phyloP scores from a whole-genome alignment of 306 rosid genomes.

The Castanea crenata region DNA sequence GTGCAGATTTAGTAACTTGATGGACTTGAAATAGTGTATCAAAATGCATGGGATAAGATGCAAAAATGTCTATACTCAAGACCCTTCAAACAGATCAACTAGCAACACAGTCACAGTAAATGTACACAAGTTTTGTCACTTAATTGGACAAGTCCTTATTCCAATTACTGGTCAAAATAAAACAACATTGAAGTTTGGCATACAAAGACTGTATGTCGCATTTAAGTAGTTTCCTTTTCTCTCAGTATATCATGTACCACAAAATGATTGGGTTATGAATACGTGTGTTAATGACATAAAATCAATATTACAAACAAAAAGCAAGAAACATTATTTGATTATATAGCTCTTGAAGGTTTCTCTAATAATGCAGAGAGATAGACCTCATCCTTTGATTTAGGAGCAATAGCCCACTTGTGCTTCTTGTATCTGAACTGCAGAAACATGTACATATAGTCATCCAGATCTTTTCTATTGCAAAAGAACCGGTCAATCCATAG shows the following conservation, averaged over 20 bases:
- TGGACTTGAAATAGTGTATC: too few relatives aligned
- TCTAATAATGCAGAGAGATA: conserved; percentile 85
- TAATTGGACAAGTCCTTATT: not conserved
- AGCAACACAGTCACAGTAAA: not conserved
- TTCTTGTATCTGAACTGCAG: conserved; percentile 91
- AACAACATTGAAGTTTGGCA: not conserved
- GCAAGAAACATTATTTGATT: conserved; percentile 16
- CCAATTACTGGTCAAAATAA: not conserved
- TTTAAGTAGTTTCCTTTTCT: not conserved
- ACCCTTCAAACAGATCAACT: not conserved
- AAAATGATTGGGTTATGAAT: not conserved
- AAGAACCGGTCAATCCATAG: conserved; percentile 84
- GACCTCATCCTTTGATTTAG: conserved; percentile 75
- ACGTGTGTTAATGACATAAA: not conserved
- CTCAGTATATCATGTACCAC: not conserved
- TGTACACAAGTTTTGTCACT: not conserved
- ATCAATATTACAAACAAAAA: conserved; percentile 2
- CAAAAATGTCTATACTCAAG: too few relatives aligned
- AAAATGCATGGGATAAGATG: too few relatives aligned
- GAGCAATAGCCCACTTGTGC: conserved; percentile 71
- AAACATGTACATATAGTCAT: conserved; percentile 88
- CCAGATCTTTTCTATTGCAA: conserved; percentile 69
- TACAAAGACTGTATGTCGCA: not conserved
- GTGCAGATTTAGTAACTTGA: too few relatives aligned
- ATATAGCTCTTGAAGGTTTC: conserved; percentile 92